A percentile compares a stretch with the other conserved stretches of the same genome.
Evolutionary conservation across 2,329 filamentous ascomycete species (phyloP).

Genomic region (Verticillium longisporum): DNA sequence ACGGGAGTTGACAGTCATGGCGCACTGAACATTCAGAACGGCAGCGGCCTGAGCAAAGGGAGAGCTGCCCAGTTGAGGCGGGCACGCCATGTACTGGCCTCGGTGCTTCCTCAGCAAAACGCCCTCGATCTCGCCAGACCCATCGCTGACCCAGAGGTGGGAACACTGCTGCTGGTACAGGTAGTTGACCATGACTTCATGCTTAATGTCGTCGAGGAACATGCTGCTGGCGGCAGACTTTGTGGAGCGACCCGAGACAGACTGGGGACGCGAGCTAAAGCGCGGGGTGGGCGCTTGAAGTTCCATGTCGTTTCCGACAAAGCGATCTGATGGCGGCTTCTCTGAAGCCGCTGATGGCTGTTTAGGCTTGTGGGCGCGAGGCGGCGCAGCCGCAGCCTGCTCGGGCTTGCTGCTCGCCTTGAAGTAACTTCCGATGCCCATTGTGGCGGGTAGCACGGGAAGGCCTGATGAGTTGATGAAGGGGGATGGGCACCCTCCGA

Average conservation of each 20-base stretch:
- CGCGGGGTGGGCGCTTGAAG: conserved; percentile 41
- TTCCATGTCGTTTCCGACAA: conserved; percentile 34
- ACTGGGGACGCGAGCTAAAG: conserved; percentile 45
- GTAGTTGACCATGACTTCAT: conserved; percentile 80
- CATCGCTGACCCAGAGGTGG: conserved; percentile 66
- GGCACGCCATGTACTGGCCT: conserved; percentile 67
- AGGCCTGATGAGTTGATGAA: background rate
- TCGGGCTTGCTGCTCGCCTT: conserved; percentile 40
- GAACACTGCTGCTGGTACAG: conserved; percentile 74
- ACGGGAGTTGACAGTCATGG: conserved; percentile 74
- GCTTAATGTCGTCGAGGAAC: conserved; percentile 66
- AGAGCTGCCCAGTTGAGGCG: conserved; percentile 55
- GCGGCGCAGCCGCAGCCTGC: conserved; percentile 6
- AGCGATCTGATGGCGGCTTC: conserved; percentile 22
- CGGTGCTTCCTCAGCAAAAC: conserved; percentile 63
- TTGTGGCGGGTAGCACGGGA: conserved; percentile 21
- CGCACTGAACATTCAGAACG: conserved; percentile 68
- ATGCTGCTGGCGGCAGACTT: conserved; percentile 42
- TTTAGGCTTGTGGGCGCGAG: conserved; percentile 12
- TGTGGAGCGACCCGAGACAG: conserved; percentile 40
- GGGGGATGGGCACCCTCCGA: background rate
- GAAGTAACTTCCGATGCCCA: conserved; percentile 60
- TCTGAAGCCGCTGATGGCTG: conserved; percentile 24
- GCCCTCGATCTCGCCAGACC: conserved; percentile 62
- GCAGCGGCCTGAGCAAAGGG: conserved; percentile 57